Conservation (phyloP, 768 basidiomycete genomes). For the Sarcodon sp. region DNA sequence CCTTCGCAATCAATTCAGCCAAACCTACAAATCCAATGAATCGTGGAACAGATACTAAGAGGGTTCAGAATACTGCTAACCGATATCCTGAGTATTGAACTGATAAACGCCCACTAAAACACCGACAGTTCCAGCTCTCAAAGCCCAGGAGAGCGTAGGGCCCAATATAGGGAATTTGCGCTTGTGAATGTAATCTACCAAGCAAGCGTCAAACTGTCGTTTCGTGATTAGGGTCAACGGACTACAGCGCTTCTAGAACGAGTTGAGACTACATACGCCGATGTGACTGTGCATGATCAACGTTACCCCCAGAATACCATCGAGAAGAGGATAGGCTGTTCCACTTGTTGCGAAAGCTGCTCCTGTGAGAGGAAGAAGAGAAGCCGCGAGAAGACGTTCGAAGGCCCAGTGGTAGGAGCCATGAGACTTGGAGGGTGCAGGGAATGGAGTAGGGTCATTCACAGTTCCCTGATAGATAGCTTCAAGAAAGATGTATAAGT, state of each 20-base stretch:
- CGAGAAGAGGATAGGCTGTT: slow-evolving; percentile 70
- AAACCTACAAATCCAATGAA: slow-evolving; percentile 38
- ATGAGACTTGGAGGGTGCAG: slow-evolving; percentile 63
- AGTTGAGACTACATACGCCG: slow-evolving; percentile 44
- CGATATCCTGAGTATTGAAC: slow-evolving; percentile 97
- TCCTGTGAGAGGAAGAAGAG: slow-evolving; percentile 78
- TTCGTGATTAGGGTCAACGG: not conserved
- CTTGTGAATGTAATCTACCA: slow-evolving; percentile 86
- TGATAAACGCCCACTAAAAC: slow-evolving; percentile 88
- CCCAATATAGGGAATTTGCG: slow-evolving; percentile 90
- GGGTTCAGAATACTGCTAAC: slow-evolving; percentile 32
- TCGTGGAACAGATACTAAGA: slow-evolving; percentile 6
- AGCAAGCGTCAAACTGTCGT: slow-evolving; percentile 54
- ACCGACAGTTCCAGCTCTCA: slow-evolving; percentile 67
- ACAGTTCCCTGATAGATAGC: slow-evolving; percentile 86
- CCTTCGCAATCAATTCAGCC: slow-evolving; percentile 71
- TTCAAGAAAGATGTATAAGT: slow-evolving; percentile 13
- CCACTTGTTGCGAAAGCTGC: slow-evolving; percentile 76
- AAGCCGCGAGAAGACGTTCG: slow-evolving; percentile 82
- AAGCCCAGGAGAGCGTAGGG: slow-evolving; percentile 53
- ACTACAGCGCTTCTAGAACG: not conserved
- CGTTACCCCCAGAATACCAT: slow-evolving; percentile 78
- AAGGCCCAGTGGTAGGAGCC: slow-evolving; percentile 93
- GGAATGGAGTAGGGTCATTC: slow-evolving; percentile 91
- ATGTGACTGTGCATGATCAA: slow-evolving; percentile 94